Base-by-base conservation (phyloP, 805 yeast genomes). In the Metschnikowia continentalis region DNA sequence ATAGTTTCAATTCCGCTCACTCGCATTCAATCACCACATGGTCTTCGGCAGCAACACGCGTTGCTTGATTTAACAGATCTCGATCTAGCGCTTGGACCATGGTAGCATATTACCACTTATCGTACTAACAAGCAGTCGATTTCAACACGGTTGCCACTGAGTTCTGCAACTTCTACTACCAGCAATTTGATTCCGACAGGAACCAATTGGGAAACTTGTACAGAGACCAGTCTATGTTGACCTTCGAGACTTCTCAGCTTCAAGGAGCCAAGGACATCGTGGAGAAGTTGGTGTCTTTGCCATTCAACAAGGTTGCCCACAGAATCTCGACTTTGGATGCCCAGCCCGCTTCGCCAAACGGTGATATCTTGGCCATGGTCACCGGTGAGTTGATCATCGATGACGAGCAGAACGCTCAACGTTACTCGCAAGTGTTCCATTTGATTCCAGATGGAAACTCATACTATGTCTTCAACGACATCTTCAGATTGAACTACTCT, bases 381-480 rank as follows among this genome's bases (percentile, higher is more conserved):
- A 94, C 99, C 49, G 99, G 99, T 57, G 97, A 89, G 71, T 80
- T 94, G 59, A 73, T 90, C 62, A 79, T 86, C 58, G 99, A 94
- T 69, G 98, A 92, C 57, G 98, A 94, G 77, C 88, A 84, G 68
- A 90, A 90, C 71, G 83, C 97, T 51, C 97, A 92, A 74, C 85
- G 96, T 74, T 94, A 91, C 75, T 89, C 98, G 32, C 99, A 94
- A 76, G 96, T 90, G 44, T 94, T 94, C 84, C 98, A 94, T 69
- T 82, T 94, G 75, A 85, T 90, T 56, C 97, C 96, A 58, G 99
- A 94, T 53, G 89, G 86, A 47, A 82, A 80, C 66, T 86, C 95
- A 32, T 94, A 91, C 79, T 94, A 84, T 66, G 98, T 94, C 54
- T 88, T 90, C 76, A 94, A 94, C 74, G 99, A 94, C 68, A 89